Evolutionary conservation across 2,329 filamentous ascomycete genomes (phyloP).

Genomic region (Hirsutella minnesotensis): DNA sequence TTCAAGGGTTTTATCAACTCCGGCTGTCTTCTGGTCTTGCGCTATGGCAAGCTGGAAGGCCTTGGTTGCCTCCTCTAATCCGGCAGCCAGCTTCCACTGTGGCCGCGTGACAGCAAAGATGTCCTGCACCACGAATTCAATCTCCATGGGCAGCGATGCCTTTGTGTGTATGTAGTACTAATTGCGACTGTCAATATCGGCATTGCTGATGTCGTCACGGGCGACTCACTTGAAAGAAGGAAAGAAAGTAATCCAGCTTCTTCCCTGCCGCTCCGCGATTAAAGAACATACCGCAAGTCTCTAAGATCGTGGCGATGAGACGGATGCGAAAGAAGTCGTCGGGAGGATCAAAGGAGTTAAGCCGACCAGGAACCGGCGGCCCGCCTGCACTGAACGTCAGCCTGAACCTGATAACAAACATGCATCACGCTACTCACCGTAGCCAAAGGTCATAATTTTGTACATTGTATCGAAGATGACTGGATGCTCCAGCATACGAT

Average conservation of each 20-base stretch:
- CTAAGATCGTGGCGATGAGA: constrained; percentile 75
- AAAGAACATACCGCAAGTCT: constrained; percentile 94
- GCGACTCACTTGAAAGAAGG: constrained; percentile 65
- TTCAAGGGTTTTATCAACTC: constrained; percentile 57
- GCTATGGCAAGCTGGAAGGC: constrained; percentile 80
- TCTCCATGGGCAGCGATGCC: constrained; percentile 83
- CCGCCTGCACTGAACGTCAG: constrained; percentile 41
- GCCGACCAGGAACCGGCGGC: constrained; percentile 64
- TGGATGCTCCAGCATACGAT: constrained; percentile 89
- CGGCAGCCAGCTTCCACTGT: constrained; percentile 80
- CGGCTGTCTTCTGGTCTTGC: constrained; percentile 75
- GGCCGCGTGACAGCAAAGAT: constrained; percentile 75
- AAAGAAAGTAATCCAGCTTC: constrained; percentile 95
- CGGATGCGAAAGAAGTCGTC: constrained; percentile 97
- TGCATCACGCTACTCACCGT: constrained; percentile 38
- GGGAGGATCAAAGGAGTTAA: constrained; percentile 71
- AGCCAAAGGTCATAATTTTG: constrained; percentile 85
- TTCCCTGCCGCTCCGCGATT: constrained; percentile 88
- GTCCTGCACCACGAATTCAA: constrained; percentile 93
- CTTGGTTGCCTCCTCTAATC: constrained; percentile 70
- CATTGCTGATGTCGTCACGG: background rate
- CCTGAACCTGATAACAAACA: background rate
- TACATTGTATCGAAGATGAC: constrained; percentile 94
- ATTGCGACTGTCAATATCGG: background rate
- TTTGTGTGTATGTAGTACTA: constrained; percentile 91